Evolutionary conservation across 495 filamentous ascomycete species (phyloP).

Genomic region (Pyrenula aspistea): DNA sequence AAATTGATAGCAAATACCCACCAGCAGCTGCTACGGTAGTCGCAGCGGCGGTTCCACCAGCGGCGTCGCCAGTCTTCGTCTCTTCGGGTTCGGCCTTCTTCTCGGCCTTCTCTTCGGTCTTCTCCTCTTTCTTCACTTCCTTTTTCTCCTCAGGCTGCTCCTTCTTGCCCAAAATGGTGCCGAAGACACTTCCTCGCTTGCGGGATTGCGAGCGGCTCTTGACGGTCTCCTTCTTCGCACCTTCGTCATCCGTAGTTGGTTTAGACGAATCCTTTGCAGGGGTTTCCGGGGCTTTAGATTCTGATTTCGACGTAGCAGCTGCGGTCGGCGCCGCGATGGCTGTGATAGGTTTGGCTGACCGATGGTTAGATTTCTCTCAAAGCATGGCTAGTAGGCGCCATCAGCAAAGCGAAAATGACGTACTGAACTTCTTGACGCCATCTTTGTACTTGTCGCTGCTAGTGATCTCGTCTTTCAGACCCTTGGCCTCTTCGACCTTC

Average conservation of each 20-base stretch:
- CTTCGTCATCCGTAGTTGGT: slow-evolving; percentile 29
- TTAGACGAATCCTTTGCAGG: slow-evolving; percentile 32
- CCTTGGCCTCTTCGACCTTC: slow-evolving; percentile 69
- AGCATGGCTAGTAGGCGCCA: no score
- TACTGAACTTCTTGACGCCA: slow-evolving; percentile 55
- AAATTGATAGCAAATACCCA: not conserved
- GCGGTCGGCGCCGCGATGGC: slow-evolving; percentile 26
- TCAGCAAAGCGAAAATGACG: slow-evolving; percentile 13
- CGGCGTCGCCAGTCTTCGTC: not conserved
- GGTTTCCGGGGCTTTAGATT: slow-evolving; percentile 37
- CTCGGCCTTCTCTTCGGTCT: slow-evolving; percentile 68
- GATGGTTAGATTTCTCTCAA: slow-evolving; percentile 5
- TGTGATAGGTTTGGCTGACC: slow-evolving; percentile 38
- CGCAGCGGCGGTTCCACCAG: not conserved
- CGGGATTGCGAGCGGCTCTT: slow-evolving; percentile 71
- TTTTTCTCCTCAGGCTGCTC: slow-evolving; percentile 52
- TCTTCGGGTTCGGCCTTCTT: slow-evolving; percentile 42
- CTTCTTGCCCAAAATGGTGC: slow-evolving; percentile 61
- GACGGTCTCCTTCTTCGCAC: slow-evolving; percentile 27
- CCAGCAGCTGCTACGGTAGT: not conserved
- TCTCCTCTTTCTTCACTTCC: slow-evolving; percentile 30
- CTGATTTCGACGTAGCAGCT: slow-evolving; percentile 40
- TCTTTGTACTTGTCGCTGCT: slow-evolving; percentile 70
- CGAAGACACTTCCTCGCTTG: slow-evolving; percentile 81
- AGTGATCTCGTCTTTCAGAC: slow-evolving; percentile 51